Percentiles rank a stretch among this genome's conserved stretches.
phyloP scores from a whole-genome alignment of 495 filamentous ascomycete genomes.

The Annulohypoxylon moriforme region DNA sequence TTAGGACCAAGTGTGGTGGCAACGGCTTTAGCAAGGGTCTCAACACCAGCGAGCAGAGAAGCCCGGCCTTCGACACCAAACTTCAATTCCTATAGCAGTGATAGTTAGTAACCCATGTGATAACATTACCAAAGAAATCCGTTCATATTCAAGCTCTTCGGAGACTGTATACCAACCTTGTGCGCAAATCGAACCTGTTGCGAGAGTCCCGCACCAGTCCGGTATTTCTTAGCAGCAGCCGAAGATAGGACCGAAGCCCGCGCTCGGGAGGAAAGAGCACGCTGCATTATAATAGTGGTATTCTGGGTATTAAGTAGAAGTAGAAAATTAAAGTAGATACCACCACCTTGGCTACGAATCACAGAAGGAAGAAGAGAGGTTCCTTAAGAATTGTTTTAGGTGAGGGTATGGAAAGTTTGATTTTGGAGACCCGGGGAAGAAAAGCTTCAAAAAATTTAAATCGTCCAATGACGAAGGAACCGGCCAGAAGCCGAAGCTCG shows the following conservation, averaged over 20 bases:
- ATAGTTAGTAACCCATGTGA: constrained; percentile 35
- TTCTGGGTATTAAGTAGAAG: constrained; percentile 40
- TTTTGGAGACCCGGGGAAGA: constrained; percentile 39
- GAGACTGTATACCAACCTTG: constrained; percentile 72
- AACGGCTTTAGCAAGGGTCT: constrained; percentile 95
- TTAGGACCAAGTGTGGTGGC: constrained; percentile 97
- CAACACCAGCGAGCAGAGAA: constrained; percentile 89
- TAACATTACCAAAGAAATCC: constrained; percentile 11
- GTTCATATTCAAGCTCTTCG: constrained; percentile 14
- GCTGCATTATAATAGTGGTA: constrained; percentile 70
- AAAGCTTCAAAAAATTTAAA: constrained; percentile 53
- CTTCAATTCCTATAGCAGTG: constrained; percentile 81
- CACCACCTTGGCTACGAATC: constrained; percentile 37
- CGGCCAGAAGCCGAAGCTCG: constrained; percentile 41
- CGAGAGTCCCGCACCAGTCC: constrained; percentile 62
- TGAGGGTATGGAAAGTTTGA: constrained; percentile 30
- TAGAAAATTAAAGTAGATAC: constrained; percentile 44
- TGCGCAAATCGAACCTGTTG: constrained; percentile 93
- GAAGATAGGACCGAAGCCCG: constrained; percentile 76
- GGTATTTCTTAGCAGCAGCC: constrained; percentile 65
- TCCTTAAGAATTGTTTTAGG: constrained; percentile 17
- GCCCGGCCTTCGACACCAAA: constrained; percentile 96
- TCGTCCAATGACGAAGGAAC: constrained; percentile 42
- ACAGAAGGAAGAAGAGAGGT: constrained; percentile 17
- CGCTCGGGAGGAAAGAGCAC: constrained; percentile 73